phyloP scores from a whole-genome alignment of 352 stramenopile genomes.

The Phytophthora pinifolia region DNA sequence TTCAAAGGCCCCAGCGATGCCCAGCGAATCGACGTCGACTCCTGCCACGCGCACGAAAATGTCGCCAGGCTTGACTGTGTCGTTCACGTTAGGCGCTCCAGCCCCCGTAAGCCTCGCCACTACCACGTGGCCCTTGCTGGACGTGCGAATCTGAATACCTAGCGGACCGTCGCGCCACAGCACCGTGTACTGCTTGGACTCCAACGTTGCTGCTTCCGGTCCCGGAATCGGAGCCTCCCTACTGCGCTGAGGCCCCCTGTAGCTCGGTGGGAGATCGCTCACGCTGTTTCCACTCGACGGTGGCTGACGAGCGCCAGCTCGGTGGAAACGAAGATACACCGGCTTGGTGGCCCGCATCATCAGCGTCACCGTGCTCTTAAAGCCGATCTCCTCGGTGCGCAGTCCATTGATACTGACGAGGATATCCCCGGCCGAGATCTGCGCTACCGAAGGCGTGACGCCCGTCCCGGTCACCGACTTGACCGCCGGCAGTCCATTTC shows the following conservation, averaged over 20 bases:
- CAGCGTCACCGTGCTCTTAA: conserved; percentile 72
- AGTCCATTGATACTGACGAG: conserved; percentile 77
- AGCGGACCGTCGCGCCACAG: conserved; percentile 75
- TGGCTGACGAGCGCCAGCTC: conserved; percentile 31
- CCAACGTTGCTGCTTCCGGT: conserved; percentile 15
- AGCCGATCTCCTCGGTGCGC: conserved; percentile 73
- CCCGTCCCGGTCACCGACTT: conserved; percentile 65
- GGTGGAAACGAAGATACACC: conserved; percentile 70
- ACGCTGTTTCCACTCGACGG: conserved; percentile 23
- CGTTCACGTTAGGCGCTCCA: conserved; percentile 46
- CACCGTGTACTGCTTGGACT: conserved; percentile 68
- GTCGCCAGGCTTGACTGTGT: conserved; percentile 64
- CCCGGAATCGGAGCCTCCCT: conserved; percentile 5
- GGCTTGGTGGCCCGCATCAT: conserved; percentile 79
- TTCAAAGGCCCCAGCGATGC: conserved; percentile 76
- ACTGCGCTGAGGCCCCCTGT: conserved; percentile 13
- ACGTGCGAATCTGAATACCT: conserved; percentile 82
- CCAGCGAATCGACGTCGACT: conserved; percentile 65
- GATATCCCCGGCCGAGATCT: conserved; percentile 68
- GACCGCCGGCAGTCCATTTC: conserved; percentile 62
- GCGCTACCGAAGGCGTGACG: conserved; percentile 61
- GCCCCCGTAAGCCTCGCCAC: conserved; percentile 75
- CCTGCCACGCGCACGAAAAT: conserved; percentile 76
- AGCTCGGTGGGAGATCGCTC: conserved; percentile 18
- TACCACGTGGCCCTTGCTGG: conserved; percentile 58